Evolutionary conservation across 768 basidiomycete genomes (phyloP).

Genomic region (Lactarius deliciosus): DNA sequence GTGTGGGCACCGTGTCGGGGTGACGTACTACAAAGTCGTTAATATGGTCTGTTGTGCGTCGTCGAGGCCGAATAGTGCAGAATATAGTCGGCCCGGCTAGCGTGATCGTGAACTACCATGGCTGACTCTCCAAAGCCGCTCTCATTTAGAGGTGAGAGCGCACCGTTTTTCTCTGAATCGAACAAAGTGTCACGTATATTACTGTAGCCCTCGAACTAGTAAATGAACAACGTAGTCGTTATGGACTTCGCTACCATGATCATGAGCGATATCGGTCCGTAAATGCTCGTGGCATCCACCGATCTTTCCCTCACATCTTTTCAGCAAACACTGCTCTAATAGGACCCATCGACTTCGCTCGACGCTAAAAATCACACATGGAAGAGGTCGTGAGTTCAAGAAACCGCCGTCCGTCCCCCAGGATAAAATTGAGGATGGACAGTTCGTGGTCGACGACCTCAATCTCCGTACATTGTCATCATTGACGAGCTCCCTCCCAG

Average conservation of each 20-base stretch:
- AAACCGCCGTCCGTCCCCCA: constrained; percentile 65
- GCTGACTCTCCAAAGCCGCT: constrained; percentile 27
- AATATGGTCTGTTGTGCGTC: constrained; percentile 2
- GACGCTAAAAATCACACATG: constrained; percentile 80
- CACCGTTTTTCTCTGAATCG: not conserved
- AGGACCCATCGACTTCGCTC: constrained; percentile 87
- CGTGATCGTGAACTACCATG: constrained; percentile 23
- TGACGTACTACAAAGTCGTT: constrained; percentile 14
- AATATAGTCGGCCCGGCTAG: constrained; percentile 23
- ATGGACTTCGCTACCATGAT: constrained; percentile 90
- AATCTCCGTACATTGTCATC: constrained; percentile 17
- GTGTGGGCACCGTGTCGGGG: constrained; percentile 13
- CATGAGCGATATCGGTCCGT: constrained; percentile 77
- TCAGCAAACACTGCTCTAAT: constrained; percentile 88
- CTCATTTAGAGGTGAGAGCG: constrained; percentile 44
- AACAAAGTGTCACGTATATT: not conserved
- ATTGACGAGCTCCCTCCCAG: constrained; percentile 40
- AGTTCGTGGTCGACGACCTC: constrained; percentile 51
- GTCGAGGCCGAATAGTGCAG: not conserved
- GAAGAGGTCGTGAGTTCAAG: constrained; percentile 89
- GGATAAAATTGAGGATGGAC: constrained; percentile 78
- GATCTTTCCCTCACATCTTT: not conserved
- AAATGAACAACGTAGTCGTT: constrained; percentile 87
- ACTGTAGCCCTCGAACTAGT: constrained; percentile 73
- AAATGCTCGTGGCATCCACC: not conserved